These are phyloP conservation scores for Eucalyptus regnans DNA, from an alignment of 345 rosid species.

Conservation along the genomic window DNA sequence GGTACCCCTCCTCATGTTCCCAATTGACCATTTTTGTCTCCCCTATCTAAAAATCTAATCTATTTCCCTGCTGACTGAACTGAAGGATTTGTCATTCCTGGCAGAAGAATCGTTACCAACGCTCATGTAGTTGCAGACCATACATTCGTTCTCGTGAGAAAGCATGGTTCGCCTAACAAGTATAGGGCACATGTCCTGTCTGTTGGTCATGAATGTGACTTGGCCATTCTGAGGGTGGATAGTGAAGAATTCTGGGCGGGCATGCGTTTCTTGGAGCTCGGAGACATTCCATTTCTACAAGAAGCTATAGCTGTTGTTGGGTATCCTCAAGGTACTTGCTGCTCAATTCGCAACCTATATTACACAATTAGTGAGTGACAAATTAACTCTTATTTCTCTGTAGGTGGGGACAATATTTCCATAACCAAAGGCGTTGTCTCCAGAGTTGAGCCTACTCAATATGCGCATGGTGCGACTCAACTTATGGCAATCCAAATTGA, in stretches of 20 bases:
- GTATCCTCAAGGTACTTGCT: constrained; percentile 68
- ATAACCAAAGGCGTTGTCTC: constrained; percentile 95
- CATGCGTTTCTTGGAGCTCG: constrained; percentile 59
- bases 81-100: constrained; percentile 51
- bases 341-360: background rate
- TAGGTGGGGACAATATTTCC: constrained; percentile 93
- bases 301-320: constrained; percentile 83
- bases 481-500: constrained; percentile 93
- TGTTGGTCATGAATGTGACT: constrained; percentile 81
- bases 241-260: constrained; percentile 55
- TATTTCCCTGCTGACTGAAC: background rate
- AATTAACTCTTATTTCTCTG: background rate
- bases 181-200: constrained; percentile 58
- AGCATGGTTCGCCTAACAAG: constrained; percentile 72
- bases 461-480: constrained; percentile 78
- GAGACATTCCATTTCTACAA: constrained; percentile 65
- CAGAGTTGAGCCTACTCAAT: constrained; percentile 85
- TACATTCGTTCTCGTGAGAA: constrained; percentile 74
- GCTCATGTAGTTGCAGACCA: constrained; percentile 90
- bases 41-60: background rate
- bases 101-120: constrained; percentile 66
- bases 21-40: background rate
- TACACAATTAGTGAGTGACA: background rate
- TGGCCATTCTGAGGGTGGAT: constrained; percentile 62
- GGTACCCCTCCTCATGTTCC: background rate